Evolutionary conservation across 2,329 filamentous ascomycete species (phyloP), one percentile per base, ranked within the genome.

Genomic region (Biscogniauxia sp.): DNA sequence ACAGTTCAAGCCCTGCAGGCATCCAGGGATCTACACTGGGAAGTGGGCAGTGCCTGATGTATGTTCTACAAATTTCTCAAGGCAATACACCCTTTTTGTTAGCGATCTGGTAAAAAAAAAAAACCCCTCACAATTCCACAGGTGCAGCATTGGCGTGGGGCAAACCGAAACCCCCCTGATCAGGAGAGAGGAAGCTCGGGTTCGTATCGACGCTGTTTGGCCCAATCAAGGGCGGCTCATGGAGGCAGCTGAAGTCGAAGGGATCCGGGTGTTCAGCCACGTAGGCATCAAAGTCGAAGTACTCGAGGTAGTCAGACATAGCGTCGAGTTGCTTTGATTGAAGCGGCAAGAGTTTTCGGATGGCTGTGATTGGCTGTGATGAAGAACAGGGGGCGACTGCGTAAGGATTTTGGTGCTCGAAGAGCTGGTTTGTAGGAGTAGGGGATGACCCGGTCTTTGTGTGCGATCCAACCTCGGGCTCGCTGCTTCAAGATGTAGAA

Each of bases 21-120:
- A 32, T 32, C 4, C 7, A 13, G 28, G 6, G 7, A 32, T n/a
- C n/a, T n/a, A n/a, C n/a, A n/a, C n/a, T n/a, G n/a, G n/a, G n/a
- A n/a, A n/a, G n/a, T n/a, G n/a, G n/a, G n/a, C n/a, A n/a, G n/a
- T n/a, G n/a, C n/a, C n/a, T n/a, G n/a, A n/a, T n/a, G n/a, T n/a
- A n/a, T n/a, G n/a, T n/a, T n/a, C 5, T 23, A 23, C 23, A 5
- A 23, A 23, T 23, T 23, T 23, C 5, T 23, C 23, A 23, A 5
- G 2, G 23, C 23, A 13, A 52, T 25, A 65, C 70, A 72, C 70
- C 71, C 70, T 73, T 67, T 70, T 73, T 72, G 65, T 73, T 71
- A 72, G 72, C 68, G 68, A 60, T 3, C 54, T 3, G 28, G 51
- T 17, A 65, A 70, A 72, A 73, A 70, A 72, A 71, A 73, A 71